A percentile compares a stretch with the other conserved stretches of the same genome.
phyloP scores from a whole-genome alignment of 2,329 filamentous ascomycete species.

The Knufia petricola region DNA sequence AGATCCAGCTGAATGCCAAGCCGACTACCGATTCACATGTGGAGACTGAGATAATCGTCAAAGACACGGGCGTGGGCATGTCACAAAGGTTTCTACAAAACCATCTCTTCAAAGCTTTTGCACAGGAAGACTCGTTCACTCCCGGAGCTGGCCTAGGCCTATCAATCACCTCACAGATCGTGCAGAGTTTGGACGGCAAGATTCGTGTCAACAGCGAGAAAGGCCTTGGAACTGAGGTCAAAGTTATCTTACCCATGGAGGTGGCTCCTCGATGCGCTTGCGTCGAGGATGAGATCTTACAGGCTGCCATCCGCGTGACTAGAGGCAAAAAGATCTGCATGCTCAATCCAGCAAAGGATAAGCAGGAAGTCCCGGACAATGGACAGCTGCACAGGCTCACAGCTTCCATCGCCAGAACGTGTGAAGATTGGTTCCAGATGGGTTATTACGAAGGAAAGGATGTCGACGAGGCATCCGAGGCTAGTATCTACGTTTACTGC shows the following conservation, averaged over 20 bases:
- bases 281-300: conserved; percentile 1
- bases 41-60: conserved; percentile 21
- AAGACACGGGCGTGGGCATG: conserved; percentile 28
- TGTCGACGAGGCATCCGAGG: conserved; percentile 11
- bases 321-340: conserved; percentile 5
- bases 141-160: conserved; percentile 53
- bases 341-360: conserved; percentile 1
- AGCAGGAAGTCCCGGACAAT: not conserved
- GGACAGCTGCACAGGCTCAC: conserved; percentile 7
- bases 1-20: conserved; percentile 27
- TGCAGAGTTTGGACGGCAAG: conserved; percentile 23
- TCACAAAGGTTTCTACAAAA: conserved; percentile 22
- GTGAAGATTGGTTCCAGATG: conserved; percentile 7
- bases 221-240: conserved; percentile 22
- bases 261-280: not conserved
- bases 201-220: conserved; percentile 25
- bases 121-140: conserved; percentile 47
- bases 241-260: conserved; percentile 7
- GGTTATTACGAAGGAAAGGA: conserved; percentile 5
- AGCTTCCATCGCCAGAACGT: conserved; percentile 5
- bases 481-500: conserved; percentile 19
- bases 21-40: conserved; percentile 15
- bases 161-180: conserved; percentile 42
- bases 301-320: not conserved
- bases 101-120: conserved; percentile 46